Evolutionary conservation across 179 eudicot species (phyloP).

Genomic region (Nepenthes alata): DNA sequence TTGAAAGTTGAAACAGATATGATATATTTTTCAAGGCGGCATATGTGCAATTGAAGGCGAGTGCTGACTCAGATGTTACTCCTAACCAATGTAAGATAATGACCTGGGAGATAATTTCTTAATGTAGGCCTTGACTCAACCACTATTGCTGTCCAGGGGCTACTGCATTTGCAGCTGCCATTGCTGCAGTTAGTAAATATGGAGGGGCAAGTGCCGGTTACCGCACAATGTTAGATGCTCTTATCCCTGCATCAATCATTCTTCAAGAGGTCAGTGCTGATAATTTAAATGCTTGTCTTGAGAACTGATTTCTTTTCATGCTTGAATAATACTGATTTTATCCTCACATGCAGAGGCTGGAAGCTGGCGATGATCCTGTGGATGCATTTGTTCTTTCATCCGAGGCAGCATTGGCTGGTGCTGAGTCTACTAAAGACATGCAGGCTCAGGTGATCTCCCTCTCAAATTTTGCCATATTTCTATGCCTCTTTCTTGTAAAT

Average conservation of each 20-base stretch:
- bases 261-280: constrained; percentile 53
- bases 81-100: constrained; percentile 46
- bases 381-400: constrained; percentile 71
- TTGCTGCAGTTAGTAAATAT: constrained; percentile 75
- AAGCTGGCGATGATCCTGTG: constrained; percentile 64
- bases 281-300: constrained; percentile 1
- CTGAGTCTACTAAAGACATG: constrained; percentile 79
- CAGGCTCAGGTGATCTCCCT: constrained; percentile 55
- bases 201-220: constrained; percentile 91
- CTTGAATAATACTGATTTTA: constrained; percentile 6
- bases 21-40: constrained; percentile 80
- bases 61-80: constrained; percentile 22
- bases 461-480: not conserved
- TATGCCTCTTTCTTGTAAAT: not conserved
- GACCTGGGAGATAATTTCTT: constrained; percentile 2
- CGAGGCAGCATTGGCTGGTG: constrained; percentile 74
- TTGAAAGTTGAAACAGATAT: constrained; percentile 46
- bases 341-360: constrained; percentile 46
- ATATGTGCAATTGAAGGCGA: constrained; percentile 56
- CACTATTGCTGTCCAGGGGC: constrained; percentile 46
- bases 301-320: constrained; percentile 2
- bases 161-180: constrained; percentile 72
- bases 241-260: constrained; percentile 67
- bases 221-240: constrained; percentile 91
- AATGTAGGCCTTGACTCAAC: constrained; percentile 8